These are phyloP conservation scores for Coemansia sp. DNA, from an alignment of 192 early-diverging fungal species.

Conservation along the genomic window DNA sequence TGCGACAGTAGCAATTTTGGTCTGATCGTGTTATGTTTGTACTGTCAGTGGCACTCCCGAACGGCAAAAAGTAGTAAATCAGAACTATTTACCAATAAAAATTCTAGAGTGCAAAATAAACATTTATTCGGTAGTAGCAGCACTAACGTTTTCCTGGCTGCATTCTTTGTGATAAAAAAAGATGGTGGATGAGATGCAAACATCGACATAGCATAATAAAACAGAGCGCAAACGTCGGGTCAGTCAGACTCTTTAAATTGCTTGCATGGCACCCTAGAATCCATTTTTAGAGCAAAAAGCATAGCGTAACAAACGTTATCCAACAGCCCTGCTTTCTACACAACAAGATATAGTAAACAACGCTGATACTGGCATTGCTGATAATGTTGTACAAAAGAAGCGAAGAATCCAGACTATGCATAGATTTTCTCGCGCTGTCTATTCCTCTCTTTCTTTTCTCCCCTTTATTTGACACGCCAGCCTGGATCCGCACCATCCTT, in stretches of 20 bases:
- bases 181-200: neutral
- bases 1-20: neutral
- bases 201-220: neutral
- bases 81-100: neutral
- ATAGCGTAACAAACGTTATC: slow-evolving; percentile 13
- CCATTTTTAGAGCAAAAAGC: slow-evolving; percentile 25
- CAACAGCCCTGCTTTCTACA: neutral
- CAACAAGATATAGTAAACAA: neutral
- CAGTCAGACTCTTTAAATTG: neutral
- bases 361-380: neutral
- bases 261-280: slow-evolving; percentile 23
- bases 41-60: slow-evolving; percentile 1
- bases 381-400: slow-evolving; percentile 1
- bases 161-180: neutral
- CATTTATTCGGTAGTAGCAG: neutral
- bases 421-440: neutral
- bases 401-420: too few relatives aligned
- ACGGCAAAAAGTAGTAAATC: slow-evolving; percentile 1
- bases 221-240: neutral
- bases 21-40: neutral
- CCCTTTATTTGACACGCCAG: neutral
- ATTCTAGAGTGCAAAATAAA: neutral
- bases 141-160: slow-evolving; percentile 7
- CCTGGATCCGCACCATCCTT: neutral
- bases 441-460: neutral